These are phyloP conservation scores for Arachnopeziza araneosa DNA, from an alignment of 2,329 filamentous ascomycete genomes.

Conservation along the genomic window DNA sequence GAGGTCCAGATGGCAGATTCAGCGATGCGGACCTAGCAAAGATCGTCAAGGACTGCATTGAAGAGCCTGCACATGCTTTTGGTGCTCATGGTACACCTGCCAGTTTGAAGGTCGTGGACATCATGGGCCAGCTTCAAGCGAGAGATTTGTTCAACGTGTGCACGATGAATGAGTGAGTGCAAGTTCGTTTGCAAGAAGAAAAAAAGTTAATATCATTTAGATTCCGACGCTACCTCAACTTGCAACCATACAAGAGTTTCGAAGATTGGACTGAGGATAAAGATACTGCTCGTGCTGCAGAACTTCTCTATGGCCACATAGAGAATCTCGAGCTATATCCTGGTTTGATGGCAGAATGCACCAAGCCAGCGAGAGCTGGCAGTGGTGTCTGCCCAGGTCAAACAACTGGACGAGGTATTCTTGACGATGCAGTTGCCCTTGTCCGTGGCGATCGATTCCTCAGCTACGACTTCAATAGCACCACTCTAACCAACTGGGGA, in stretches of 20 bases:
- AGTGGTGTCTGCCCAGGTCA: slow-evolving; percentile 41
- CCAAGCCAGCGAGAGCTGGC: slow-evolving; percentile 46
- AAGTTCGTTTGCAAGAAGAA: not conserved
- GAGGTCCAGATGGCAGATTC: slow-evolving; percentile 37
- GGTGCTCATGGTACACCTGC: slow-evolving; percentile 44
- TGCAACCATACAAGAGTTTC: slow-evolving; percentile 44
- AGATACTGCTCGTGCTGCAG: slow-evolving; percentile 38
- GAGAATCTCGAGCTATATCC: slow-evolving; percentile 53
- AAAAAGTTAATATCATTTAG: slow-evolving; percentile 24
- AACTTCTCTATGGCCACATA: slow-evolving; percentile 44
- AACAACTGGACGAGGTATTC: slow-evolving; percentile 39
- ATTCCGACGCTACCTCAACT: slow-evolving; percentile 46
- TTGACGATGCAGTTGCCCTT: slow-evolving; percentile 43
- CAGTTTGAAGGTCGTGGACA: slow-evolving; percentile 41
- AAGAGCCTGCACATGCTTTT: slow-evolving; percentile 45
- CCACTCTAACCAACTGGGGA: slow-evolving; percentile 45
- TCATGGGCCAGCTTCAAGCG: slow-evolving; percentile 43
- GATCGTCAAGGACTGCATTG: slow-evolving; percentile 40
- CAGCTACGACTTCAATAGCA: slow-evolving; percentile 43
- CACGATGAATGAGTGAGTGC: slow-evolving; percentile 43
- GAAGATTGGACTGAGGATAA: slow-evolving; percentile 47
- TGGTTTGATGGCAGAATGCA: slow-evolving; percentile 49
- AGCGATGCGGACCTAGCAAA: slow-evolving; percentile 39
- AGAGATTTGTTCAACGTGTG: slow-evolving; percentile 43
- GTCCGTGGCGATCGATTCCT: slow-evolving; percentile 42